Conservation (phyloP, 2,329 filamentous ascomycete species). For the Fulvia fulva region DNA sequence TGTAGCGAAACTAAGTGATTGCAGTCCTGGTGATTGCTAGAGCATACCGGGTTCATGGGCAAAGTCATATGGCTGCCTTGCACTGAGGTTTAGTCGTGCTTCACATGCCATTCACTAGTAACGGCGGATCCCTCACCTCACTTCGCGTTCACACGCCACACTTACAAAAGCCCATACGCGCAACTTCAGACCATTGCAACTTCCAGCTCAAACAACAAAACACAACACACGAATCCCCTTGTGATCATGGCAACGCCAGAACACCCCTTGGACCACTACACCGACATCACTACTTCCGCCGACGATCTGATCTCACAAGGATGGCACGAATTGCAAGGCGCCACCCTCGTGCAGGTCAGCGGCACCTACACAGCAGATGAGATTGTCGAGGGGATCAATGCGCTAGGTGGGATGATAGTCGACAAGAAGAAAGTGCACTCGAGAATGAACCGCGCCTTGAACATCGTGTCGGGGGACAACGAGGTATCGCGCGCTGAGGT, state of each 20-base stretch:
- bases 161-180: not conserved
- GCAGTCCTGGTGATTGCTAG: not conserved
- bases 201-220: not conserved
- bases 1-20: not conserved
- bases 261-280: not conserved
- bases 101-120: not conserved
- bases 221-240: not conserved
- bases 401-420: not conserved
- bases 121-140: not conserved
- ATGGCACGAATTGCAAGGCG: not conserved
- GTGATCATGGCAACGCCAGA: not conserved
- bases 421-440: constrained; percentile 1
- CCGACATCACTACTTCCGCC: not conserved
- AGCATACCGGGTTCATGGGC: not conserved
- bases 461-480: not conserved
- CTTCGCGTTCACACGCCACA: not conserved
- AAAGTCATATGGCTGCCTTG: not conserved
- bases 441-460: not conserved
- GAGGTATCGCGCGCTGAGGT: not conserved
- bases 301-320: not conserved
- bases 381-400: not conserved
- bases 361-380: not conserved
- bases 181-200: not conserved
- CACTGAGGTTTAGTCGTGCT: not conserved
- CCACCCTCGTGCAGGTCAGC: not conserved